Percentiles rank a stretch among this genome's conserved stretches.
phyloP scores from a whole-genome alignment of 345 rosid genomes.

The Corchorus olitorius region DNA sequence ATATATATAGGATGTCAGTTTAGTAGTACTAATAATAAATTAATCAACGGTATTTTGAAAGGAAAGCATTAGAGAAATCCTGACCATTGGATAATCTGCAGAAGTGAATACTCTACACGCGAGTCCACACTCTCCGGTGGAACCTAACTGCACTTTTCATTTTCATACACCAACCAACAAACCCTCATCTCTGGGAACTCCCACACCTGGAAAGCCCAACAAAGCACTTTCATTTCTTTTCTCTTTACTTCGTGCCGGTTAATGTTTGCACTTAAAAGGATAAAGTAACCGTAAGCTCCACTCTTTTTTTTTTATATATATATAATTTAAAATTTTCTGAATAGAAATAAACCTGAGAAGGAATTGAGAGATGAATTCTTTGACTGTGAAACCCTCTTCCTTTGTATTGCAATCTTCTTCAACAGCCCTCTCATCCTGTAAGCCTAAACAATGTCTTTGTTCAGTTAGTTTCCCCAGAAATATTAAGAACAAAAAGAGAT shows the following conservation, averaged over 20 bases:
- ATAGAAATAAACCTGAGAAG: not conserved
- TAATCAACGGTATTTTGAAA: too few relatives aligned
- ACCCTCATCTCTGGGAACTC: conserved; percentile 32
- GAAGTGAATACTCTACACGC: conserved; percentile 13
- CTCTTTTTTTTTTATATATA: too few relatives aligned
- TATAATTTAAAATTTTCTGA: not conserved
- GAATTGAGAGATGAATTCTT: conserved; percentile 51
- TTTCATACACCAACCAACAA: conserved; percentile 15
- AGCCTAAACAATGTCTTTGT: conserved; percentile 39
- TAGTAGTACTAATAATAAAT: too few relatives aligned
- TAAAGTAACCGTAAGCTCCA: not conserved
- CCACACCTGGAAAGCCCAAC: not conserved
- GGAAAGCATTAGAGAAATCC: not conserved
- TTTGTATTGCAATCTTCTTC: conserved; percentile 42
- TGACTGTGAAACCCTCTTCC: conserved; percentile 46
- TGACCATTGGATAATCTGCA: not conserved
- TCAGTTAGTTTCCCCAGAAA: conserved; percentile 43
- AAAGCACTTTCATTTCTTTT: not conserved
- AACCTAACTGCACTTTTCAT: not conserved
- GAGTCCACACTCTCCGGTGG: conserved; percentile 8
- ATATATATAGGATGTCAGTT: too few relatives aligned
- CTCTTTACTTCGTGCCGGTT: not conserved
- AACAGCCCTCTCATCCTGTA: conserved; percentile 18
- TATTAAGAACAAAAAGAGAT: conserved; percentile 30
- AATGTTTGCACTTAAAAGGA: conserved; percentile 15